phyloP scores from a whole-genome alignment of 148 eudicot species.

The Cornus suecica region DNA sequence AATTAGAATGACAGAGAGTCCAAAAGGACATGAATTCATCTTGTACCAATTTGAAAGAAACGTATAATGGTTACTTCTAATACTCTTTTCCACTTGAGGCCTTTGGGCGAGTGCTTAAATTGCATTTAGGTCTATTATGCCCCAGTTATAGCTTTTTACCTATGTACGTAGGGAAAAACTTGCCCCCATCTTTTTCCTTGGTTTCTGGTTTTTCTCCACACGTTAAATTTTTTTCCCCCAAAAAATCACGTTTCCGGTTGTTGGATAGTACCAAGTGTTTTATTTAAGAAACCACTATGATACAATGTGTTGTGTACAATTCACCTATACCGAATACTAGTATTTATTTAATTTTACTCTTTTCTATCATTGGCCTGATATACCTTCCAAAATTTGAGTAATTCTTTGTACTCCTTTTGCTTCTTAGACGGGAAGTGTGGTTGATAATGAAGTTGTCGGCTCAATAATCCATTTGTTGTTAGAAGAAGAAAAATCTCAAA shows the following conservation, averaged over 20 bases:
- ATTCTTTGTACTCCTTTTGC: background rate
- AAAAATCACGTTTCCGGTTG: too few species aligned
- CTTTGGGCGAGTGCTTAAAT: too few species aligned
- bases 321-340: background rate
- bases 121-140: too few species aligned
- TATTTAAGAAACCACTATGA: background rate
- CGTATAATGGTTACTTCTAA: too few species aligned
- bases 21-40: too few species aligned
- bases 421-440: conserved; percentile 35
- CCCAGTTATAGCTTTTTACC: background rate
- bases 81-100: too few species aligned
- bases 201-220: background rate
- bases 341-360: background rate
- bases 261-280: background rate
- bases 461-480: conserved; percentile 77
- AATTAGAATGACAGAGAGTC: too few species aligned
- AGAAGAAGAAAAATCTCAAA: conserved; percentile 67
- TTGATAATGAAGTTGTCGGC: conserved; percentile 65
- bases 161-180: background rate
- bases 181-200: too few species aligned
- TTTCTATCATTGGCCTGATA: background rate
- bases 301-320: background rate
- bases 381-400: background rate
- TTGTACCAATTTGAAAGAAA: too few species aligned
- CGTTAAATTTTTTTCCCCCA: background rate